Conservation (phyloP, 257 asterid genomes). For the Solanum commersonii region DNA sequence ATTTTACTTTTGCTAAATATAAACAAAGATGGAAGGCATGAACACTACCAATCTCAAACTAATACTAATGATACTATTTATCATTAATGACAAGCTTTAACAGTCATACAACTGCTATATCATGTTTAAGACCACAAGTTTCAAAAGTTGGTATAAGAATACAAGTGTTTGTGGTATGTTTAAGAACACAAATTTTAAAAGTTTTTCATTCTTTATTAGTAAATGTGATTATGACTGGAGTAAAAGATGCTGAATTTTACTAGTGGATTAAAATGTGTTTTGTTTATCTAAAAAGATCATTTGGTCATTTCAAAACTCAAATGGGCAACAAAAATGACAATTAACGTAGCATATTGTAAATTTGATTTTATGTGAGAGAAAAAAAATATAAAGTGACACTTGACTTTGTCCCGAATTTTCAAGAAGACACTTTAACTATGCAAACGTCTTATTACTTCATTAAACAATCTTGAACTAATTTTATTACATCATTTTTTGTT, state of each 20-base stretch:
- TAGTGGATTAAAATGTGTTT: neutral
- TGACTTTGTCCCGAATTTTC: no score
- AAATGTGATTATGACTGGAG: neutral
- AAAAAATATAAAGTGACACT: no score
- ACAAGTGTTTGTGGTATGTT: neutral
- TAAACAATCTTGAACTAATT: no score
- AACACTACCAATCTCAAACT: neutral
- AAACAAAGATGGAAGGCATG: neutral
- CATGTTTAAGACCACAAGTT: neutral
- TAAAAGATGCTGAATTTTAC: neutral
- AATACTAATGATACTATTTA: neutral
- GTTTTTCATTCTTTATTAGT: neutral
- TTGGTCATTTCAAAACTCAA: neutral
- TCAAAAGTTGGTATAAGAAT: neutral
- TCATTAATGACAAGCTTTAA: neutral
- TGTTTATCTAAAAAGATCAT: neutral
- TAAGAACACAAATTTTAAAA: neutral
- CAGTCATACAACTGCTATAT: neutral
- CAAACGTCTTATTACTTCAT: no score
- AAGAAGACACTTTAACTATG: no score
- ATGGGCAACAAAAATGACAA: neutral
- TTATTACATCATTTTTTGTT: no score
- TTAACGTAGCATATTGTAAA: neutral
- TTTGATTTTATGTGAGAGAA: neutral
- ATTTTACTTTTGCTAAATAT: neutral